Base-by-base conservation (phyloP, 179 eudicot genomes). In the Camellia oleifera region DNA sequence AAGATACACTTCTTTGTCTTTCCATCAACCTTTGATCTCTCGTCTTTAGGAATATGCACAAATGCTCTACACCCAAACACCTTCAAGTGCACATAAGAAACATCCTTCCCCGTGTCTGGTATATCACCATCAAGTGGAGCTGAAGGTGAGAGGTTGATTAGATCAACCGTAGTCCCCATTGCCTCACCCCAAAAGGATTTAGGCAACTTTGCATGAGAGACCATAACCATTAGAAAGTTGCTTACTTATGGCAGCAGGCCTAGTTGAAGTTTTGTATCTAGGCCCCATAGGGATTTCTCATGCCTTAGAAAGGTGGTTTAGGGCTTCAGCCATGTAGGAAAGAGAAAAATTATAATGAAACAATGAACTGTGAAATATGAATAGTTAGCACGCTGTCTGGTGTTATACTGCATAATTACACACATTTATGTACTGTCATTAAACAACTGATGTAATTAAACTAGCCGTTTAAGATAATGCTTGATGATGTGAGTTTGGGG, bases 221-320 rank as follows among this genome's bases (percentile, higher is more conserved):
- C 26, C 50, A 42, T n/a, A 67, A 14, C 50, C 20, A 14, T 67
- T 40, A 67, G 17, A 67, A 42, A 67, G 18, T 42, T 66, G 70
- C 70, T 66, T 66, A 45, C 70, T 26, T 15, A 66, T 66, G 17
- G 48, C 48, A 66, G 17, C 70, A 26, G 17, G 69, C 69, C 69
- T 65, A 14, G 69, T 20, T 65, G 69, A 65, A 65, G 10, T 66
- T 66, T 67, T 40, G 48, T 67, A 67, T 67, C 9, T 12, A 40
- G 50, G 14, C 71, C 45, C 40, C 71, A 7, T 67, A 11, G 11
- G 48, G 20, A 46, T 67, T 66, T 66, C 70, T 32, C 40, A 45
- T 32, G 18, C 13, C 70, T 66, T 66, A 11, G 2, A 0, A 12
- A 40, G 5, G 40, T 66, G 44, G 4, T 40, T 66, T 66, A 9